Base-by-base conservation (phyloP, 805 yeast genomes). In the Yarrowia divulgata region DNA sequence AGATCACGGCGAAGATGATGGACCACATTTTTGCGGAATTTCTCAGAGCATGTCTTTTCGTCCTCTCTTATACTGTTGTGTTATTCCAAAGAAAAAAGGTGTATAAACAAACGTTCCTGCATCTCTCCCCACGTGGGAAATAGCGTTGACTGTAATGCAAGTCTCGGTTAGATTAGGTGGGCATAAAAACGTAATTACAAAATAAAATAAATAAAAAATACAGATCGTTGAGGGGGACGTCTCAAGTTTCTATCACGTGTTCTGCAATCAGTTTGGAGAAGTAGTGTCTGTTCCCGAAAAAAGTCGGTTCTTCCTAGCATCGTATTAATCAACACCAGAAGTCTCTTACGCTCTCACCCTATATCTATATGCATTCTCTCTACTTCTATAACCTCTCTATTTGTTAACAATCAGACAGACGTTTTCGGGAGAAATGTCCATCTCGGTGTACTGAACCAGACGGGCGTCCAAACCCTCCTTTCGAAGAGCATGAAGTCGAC, bases 401-500 rank as follows among this genome's bases (percentile, higher is more conserved):
- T 45, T 60, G 29, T 34, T 43, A 10, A 60, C 66, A 34, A 60
- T 60, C 42, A 90, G 76, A 62, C 90, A 86, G 18, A 85, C 86
- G 75, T 93, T 91, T 76, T 92, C 97, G 49, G 88, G 76, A 13
- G 96, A 90, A 0, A 87, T 80, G 1, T 82, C 85, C 13, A 77
- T 75, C 0, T 81, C 81, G 3, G 87, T 89, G 75, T 93, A 93
- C 70, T 82, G 82, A 62, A 88, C 83, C 70, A 92, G 75, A 35
- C 83, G 80, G 0, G 83, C 87, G 1, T 80, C 71, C 49, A 54
- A 69, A 10, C 77, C 74, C 66, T 43, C 45, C 45, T 63, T 57
- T 50, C 71, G 72, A 73, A 91, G 73, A 0, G 89, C 87, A 70
- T 75, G 74, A 1, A 81, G 81, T 70, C 98, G 81, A 19, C 93